Evolutionary conservation across 192 early-diverging fungal species (phyloP).

Genomic region (Coemansia sp.): DNA sequence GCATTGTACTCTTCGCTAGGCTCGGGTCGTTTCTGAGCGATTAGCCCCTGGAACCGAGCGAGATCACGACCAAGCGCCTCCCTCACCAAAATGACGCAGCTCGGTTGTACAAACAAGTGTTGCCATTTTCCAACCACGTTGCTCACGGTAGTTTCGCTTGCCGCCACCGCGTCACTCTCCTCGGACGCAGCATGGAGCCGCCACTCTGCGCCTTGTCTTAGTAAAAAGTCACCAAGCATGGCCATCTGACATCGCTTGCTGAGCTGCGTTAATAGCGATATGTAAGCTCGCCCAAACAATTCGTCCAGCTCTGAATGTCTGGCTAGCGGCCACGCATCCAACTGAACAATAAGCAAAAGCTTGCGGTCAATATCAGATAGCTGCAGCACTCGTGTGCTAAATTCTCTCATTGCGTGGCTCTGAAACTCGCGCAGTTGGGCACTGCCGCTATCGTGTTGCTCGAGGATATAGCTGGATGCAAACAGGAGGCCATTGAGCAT

Average conservation of each 20-base stretch:
- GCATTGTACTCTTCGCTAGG: constrained; percentile 4
- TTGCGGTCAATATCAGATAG: not conserved
- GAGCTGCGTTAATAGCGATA: constrained; percentile 6
- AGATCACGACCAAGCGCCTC: constrained; percentile 3
- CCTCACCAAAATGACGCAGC: not conserved
- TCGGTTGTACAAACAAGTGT: not conserved
- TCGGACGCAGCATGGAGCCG: not conserved
- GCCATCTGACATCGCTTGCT: constrained; percentile 25
- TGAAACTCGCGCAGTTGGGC: not conserved
- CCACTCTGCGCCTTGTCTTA: not conserved
- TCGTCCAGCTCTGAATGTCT: not conserved
- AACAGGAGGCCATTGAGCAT: constrained; percentile 2
- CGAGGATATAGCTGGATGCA: constrained; percentile 2
- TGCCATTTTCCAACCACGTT: constrained; percentile 21
- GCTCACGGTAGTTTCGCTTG: not conserved
- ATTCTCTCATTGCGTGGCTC: not conserved
- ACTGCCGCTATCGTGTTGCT: not conserved
- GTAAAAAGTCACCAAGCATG: constrained; percentile 17
- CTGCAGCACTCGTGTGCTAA: not conserved
- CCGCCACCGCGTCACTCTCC: not conserved
- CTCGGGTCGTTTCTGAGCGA: not conserved
- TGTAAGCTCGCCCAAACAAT: constrained; percentile 1
- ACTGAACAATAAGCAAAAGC: not conserved
- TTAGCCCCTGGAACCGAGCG: not conserved
- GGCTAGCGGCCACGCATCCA: constrained; percentile 9